Base-by-base conservation (phyloP, 495 filamentous ascomycete genomes). In the Penicillium manginii region DNA sequence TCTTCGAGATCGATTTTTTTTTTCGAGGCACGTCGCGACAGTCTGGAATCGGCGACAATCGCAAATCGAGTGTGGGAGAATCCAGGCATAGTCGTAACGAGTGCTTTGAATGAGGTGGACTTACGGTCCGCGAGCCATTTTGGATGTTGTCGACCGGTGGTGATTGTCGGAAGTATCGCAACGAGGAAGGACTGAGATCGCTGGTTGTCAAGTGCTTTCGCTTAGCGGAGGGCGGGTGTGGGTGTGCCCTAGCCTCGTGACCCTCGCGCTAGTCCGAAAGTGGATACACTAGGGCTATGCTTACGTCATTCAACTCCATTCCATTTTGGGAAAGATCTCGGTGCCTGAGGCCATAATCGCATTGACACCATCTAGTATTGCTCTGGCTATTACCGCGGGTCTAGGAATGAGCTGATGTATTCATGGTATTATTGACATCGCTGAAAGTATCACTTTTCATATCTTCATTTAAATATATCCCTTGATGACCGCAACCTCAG, bases 401-500 rank as follows among this genome's bases (percentile, higher is more conserved):
- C 21, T 47, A 47, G 26, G 45, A 47, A 47, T 47, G 17, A 52
- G 15, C 21, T 50, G 18, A 32, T 57, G 15, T 56, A 51, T 26
- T 14, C 35, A 55, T 55, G 60, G 48, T 64, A 63, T 50, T 65
- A 64, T 67, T 58, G 49, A 65, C 54, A 62, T 67, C 64, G 61
- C 64, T 70, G 52, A 61, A 58, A 63, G 42, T 48, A 48, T 48
- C 62, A 65, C 60, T 66, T 62, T 66, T 65, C 55, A 51, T 62
- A 58, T 55, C 8, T 51, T 65, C 14, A 26, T 65, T 77, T 83
- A 93, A 61, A 92, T 80, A 63, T 87, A 91, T 9, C 93, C 94
- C 77, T 92, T 96, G 50, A 97, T 83, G 22, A 97, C 85, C 35
- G 93, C 93, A 33, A 92, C 91, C 72, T 97, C 94, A 12, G 92